Evolutionary conservation across 371 early-diverging fungal genomes (phyloP).

Genomic region (Dichotomocladium elegans): DNA sequence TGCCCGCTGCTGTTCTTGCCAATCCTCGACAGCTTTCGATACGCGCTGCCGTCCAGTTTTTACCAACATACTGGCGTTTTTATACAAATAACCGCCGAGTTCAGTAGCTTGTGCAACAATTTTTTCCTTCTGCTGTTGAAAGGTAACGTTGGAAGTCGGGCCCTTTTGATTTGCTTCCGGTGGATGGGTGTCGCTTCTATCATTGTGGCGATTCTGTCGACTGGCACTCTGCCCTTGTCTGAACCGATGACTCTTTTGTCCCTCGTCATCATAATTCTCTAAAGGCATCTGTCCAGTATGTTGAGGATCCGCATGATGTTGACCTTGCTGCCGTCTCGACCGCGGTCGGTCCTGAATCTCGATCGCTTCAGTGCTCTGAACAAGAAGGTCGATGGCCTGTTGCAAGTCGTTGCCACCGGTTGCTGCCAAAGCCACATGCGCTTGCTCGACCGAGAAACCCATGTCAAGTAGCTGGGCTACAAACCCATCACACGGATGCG

Average conservation of each 20-base stretch:
- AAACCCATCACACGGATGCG: conserved; percentile 27
- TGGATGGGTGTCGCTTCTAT: not conserved
- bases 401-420: conserved; percentile 56
- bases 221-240: no score
- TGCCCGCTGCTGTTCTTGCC: conserved; percentile 48
- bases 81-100: conserved; percentile 64
- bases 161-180: not conserved
- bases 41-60: conserved; percentile 68
- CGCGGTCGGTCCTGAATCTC: conserved; percentile 2
- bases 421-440: conserved; percentile 62
- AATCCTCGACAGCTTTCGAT: conserved; percentile 61
- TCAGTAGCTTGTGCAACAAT: conserved; percentile 66
- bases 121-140: conserved; percentile 59
- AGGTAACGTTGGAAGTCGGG: conserved; percentile 2
- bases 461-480: conserved; percentile 71
- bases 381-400: conserved; percentile 60
- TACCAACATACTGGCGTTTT: conserved; percentile 69
- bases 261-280: conserved; percentile 3
- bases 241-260: not conserved
- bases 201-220: not conserved
- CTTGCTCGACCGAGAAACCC: conserved; percentile 69
- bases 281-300: no score
- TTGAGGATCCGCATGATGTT: no score
- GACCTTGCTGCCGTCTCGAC: conserved; percentile 1
- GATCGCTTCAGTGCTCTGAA: conserved; percentile 53